Evolutionary conservation across 805 yeast genomes (phyloP).

Genomic region (Candida jianshihensis): DNA sequence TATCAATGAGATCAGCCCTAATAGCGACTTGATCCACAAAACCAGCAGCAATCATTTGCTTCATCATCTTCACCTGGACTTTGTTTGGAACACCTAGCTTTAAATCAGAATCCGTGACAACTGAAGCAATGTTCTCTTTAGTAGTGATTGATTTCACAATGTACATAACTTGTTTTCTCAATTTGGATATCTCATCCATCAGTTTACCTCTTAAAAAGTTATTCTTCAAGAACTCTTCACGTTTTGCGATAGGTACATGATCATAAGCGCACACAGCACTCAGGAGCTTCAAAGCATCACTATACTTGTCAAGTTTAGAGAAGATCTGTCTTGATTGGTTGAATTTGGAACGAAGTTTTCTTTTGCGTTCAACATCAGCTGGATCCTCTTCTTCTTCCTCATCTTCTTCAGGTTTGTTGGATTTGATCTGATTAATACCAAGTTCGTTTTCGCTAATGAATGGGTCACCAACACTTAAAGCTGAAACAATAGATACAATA

Average conservation of each 20-base stretch:
- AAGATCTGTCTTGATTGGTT: conserved; percentile 54
- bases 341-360: conserved; percentile 43
- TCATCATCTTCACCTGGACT: conserved; percentile 66
- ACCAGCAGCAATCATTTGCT: conserved; percentile 91
- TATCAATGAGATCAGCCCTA: conserved; percentile 66
- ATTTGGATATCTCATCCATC: conserved; percentile 78
- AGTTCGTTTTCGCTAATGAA: conserved; percentile 70
- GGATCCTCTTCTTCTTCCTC: conserved; percentile 28
- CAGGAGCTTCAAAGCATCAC: conserved; percentile 70
- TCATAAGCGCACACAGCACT: conserved; percentile 87
- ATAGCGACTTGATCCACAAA: conserved; percentile 87
- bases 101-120: conserved; percentile 35
- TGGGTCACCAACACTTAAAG: conserved; percentile 90
- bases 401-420: conserved; percentile 14
- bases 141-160: conserved; percentile 64
- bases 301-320: conserved; percentile 57
- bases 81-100: conserved; percentile 62
- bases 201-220: conserved; percentile 72
- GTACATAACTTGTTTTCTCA: conserved; percentile 71
- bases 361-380: conserved; percentile 27
- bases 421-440: conserved; percentile 43
- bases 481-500: conserved; percentile 87
- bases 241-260: conserved; percentile 49
- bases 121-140: conserved; percentile 50
- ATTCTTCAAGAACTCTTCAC: conserved; percentile 41